Base-by-base conservation (phyloP, 2,329 filamentous ascomycete genomes). In the Aspergillus brunneoviolaceus region DNA sequence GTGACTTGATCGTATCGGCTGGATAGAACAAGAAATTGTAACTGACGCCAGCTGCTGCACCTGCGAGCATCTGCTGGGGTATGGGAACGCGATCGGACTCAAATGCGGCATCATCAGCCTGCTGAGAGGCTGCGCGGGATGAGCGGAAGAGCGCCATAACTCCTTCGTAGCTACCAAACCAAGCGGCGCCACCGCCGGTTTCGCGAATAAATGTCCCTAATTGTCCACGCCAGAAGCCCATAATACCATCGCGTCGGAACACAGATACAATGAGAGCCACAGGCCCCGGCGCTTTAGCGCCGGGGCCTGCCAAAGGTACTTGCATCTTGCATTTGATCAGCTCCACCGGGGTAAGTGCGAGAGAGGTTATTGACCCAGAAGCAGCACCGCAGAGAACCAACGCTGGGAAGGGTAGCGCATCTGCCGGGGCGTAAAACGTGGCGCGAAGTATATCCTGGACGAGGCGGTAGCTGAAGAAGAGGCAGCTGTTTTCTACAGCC, bases 1-100 rank as follows among this genome's bases (percentile, higher is more conserved):
- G 87, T 19, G 91, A 96, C 79, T 99, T 99, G 80, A 99, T 89
- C 0, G 95, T 99, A 74, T 99, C 95, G 53, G 95, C 95, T 0
- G 95, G 95, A 74, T 95, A 99, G 81, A 98, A 97, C 23, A 96
- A 80, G 73, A 98, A 98, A 75, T 99, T 99, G 79, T 99, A 99
- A 39, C 87, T 88, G 80, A 97, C 90, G 56, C 95, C 95, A 3
- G 94, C 95, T 7, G 88, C 86, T 2, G 94, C 94, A 48, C 94
- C 94, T 1, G 93, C 91, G 21, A 91, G 74, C 71, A 96, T 91
- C 75, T 96, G 92, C 77, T 97, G 92, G 83, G 90, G 90, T 5
- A 97, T 76, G 5, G 91, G 89, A 10, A 97, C 79, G 4, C 82
- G 69, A 9, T 75, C 69, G 6, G 47, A 42, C 3, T 62, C 51